Percentiles rank a stretch among this genome's conserved stretches.
phyloP scores from a whole-genome alignment of 345 rosid species.

The Salix koriyanagi region DNA sequence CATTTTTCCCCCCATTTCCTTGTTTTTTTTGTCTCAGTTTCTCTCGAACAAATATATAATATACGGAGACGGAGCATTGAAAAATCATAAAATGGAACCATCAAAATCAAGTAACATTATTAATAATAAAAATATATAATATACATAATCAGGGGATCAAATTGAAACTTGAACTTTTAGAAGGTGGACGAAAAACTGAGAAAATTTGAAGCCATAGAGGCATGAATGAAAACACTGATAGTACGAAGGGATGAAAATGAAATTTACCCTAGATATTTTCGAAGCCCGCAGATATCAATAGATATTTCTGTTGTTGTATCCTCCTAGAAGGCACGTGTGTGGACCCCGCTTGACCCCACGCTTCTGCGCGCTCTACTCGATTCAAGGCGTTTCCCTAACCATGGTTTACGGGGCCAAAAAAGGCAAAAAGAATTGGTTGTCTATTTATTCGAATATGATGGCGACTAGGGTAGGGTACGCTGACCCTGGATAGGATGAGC shows the following conservation, averaged over 20 bases:
- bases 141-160: background rate
- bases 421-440: background rate
- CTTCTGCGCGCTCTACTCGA: background rate
- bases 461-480: background rate
- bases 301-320: background rate
- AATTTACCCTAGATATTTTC: background rate
- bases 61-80: background rate
- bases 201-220: background rate
- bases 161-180: background rate
- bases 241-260: background rate
- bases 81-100: background rate
- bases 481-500: background rate
- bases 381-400: background rate
- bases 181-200: background rate
- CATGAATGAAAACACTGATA: background rate
- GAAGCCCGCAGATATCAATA: background rate
- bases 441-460: background rate
- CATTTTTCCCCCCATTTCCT: background rate
- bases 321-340: background rate
- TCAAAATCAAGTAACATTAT: background rate
- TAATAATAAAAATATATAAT: background rate
- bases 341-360: background rate
- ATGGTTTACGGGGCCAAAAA: background rate
- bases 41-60: background rate
- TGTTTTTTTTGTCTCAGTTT: background rate